A percentile compares a stretch with the other conserved stretches of the same genome.
phyloP scores from a whole-genome alignment of 345 rosid species.

The Pelargonium nanum region DNA sequence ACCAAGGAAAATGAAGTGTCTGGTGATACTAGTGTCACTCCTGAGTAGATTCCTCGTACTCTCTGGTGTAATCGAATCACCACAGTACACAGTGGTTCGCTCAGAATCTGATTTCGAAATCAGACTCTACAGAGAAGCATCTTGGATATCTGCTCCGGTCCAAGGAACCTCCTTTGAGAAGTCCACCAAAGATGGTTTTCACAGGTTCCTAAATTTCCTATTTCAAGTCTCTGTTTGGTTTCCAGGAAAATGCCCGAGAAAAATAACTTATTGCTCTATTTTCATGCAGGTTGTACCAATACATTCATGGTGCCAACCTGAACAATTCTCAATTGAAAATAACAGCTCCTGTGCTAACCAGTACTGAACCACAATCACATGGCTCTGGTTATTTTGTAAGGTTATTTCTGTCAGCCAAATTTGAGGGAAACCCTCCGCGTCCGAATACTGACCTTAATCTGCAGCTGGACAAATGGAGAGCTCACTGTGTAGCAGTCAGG shows the following conservation, averaged over 20 bases:
- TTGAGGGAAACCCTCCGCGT: slow-evolving; percentile 18
- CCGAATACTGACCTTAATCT: slow-evolving; percentile 27
- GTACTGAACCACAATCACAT: slow-evolving; percentile 7
- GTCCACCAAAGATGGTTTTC: slow-evolving; percentile 39
- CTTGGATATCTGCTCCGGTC: slow-evolving; percentile 32
- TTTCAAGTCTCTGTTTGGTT: neutral
- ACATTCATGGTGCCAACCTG: slow-evolving; percentile 35
- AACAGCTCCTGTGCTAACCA: slow-evolving; percentile 42
- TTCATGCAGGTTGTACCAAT: slow-evolving; percentile 30
- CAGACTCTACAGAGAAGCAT: slow-evolving; percentile 25
- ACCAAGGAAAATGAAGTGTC: neutral
- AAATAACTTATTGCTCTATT: no score
- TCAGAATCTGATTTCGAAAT: slow-evolving; percentile 32
- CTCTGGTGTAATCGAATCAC: slow-evolving; percentile 21
- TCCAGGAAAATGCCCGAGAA: neutral
- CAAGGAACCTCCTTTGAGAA: slow-evolving; percentile 26
- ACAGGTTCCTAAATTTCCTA: slow-evolving; percentile 20
- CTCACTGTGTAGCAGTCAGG: slow-evolving; percentile 28
- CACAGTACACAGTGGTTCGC: slow-evolving; percentile 16
- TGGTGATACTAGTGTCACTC: neutral
- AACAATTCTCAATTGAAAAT: slow-evolving; percentile 14
- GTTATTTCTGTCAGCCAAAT: slow-evolving; percentile 13
- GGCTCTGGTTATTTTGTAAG: slow-evolving; percentile 2
- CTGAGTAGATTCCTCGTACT: neutral
- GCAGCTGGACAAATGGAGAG: slow-evolving; percentile 27